Evolutionary conservation across 2,329 filamentous ascomycete genomes (phyloP).

Genomic region (Zalaria obscura): DNA sequence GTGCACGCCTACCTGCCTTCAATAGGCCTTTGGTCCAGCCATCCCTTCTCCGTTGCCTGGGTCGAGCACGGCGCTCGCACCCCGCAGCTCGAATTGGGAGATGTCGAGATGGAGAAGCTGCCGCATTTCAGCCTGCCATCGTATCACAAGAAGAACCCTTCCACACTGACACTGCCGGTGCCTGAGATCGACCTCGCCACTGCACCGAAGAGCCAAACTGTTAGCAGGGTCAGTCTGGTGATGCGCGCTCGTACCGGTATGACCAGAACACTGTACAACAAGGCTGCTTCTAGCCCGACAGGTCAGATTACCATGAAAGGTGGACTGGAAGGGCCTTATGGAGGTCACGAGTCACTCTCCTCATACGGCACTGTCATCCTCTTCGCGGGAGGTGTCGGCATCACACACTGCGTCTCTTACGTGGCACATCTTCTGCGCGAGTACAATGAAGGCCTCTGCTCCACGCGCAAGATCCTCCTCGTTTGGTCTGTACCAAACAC

Average conservation of each 20-base stretch:
- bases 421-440: conserved; percentile 58
- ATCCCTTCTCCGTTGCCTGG: conserved; percentile 38
- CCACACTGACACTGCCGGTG: conserved; percentile 3
- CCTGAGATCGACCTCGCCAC: conserved; percentile 5
- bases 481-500: conserved; percentile 70
- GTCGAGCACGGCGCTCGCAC: conserved; percentile 17
- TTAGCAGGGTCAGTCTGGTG: conserved; percentile 49
- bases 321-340: conserved; percentile 63
- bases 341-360: conserved; percentile 53
- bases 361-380: conserved; percentile 69
- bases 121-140: conserved; percentile 3
- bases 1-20: conserved; percentile 46
- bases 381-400: conserved; percentile 68
- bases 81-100: conserved; percentile 10
- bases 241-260: conserved; percentile 62
- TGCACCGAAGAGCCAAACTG: conserved; percentile 12
- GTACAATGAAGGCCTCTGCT: conserved; percentile 53
- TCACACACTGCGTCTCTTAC: conserved; percentile 66
- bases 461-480: conserved; percentile 56
- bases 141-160: background rate
- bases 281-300: conserved; percentile 46
- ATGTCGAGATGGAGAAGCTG: conserved; percentile 19
- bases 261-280: conserved; percentile 55
- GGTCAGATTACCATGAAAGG: conserved; percentile 50
- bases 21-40: conserved; percentile 26